Conservation (phyloP, 805 yeast genomes). For the Nakazawaea peltata region DNA sequence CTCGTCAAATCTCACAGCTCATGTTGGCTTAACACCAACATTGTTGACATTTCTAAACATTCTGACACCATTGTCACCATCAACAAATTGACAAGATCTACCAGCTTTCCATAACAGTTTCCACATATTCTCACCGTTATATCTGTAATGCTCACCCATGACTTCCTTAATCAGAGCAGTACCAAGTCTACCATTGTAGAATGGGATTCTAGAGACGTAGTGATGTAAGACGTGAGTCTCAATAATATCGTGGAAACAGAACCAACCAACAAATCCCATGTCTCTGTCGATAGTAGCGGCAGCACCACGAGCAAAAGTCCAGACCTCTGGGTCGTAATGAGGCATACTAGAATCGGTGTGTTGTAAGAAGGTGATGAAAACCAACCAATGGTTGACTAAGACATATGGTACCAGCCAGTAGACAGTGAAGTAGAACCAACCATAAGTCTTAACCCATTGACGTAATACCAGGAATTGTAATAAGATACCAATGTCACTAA, state of each 20-base stretch:
- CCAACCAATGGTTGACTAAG: conserved; percentile 86
- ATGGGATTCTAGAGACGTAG: conserved; percentile 47
- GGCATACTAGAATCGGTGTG: conserved; percentile 78
- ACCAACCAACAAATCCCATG: conserved; percentile 71
- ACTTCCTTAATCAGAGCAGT: conserved; percentile 42
- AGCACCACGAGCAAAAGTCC: conserved; percentile 88
- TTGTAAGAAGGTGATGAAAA: conserved; percentile 77
- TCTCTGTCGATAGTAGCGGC: conserved; percentile 84
- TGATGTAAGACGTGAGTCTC: conserved; percentile 54
- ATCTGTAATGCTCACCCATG: conserved; percentile 43
- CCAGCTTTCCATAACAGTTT: conserved; percentile 44
- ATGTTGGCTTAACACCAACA: conserved; percentile 41
- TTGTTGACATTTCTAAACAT: conserved; percentile 57
- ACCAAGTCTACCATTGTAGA: conserved; percentile 48
- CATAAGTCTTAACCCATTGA: conserved; percentile 53
- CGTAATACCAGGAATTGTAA: conserved; percentile 44
- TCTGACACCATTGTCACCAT: conserved; percentile 56
- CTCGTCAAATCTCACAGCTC: too few species aligned
- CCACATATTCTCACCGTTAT: conserved; percentile 51
- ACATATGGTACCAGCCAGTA: conserved; percentile 74
- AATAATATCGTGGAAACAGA: conserved; percentile 80
- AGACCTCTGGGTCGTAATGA: conserved; percentile 65
- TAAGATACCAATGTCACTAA: conserved; percentile 67
- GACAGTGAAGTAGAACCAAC: conserved; percentile 52
- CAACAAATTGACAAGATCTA: conserved; percentile 66